A percentile compares a stretch with the other conserved stretches of the same genome.
phyloP scores from a whole-genome alignment of 2,329 filamentous ascomycete species.

The Metarhizium rileyi region DNA sequence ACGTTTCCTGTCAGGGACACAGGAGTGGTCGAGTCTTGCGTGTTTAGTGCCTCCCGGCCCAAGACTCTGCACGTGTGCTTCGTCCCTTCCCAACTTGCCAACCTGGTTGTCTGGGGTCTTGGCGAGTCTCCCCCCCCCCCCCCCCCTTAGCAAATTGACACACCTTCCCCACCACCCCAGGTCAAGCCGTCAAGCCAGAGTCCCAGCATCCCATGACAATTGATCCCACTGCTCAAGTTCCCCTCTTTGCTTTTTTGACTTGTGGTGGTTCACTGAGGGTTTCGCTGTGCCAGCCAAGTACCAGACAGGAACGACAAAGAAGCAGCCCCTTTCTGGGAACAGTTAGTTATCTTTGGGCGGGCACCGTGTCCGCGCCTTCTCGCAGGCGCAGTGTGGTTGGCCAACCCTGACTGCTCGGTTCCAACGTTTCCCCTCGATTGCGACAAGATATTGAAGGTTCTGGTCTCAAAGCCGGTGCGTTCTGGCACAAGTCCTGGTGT shows the following conservation, averaged over 20 bases:
- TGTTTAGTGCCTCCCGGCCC: not conserved
- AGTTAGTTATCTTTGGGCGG: not conserved
- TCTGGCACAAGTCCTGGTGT: no score
- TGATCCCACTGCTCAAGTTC: not conserved
- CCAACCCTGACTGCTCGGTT: not conserved
- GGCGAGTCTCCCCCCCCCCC: not conserved
- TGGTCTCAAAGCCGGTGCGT: not conserved
- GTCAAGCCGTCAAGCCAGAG: not conserved
- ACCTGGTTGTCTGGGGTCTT: no score
- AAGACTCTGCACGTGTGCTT: not conserved
- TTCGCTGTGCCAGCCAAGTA: not conserved
- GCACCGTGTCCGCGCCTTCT: not conserved
- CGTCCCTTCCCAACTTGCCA: not conserved
- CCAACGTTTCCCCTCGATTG: not conserved
- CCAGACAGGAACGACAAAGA: not conserved
- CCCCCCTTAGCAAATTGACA: not conserved
- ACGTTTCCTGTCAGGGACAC: not conserved
- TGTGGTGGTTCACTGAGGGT: not conserved
- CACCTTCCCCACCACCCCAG: not conserved
- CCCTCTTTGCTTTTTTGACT: not conserved
- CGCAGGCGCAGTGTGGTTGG: not conserved
- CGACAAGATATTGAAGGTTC: not conserved
- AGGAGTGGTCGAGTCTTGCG: no score
- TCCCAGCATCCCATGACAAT: not conserved
- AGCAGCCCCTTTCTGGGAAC: not conserved